Evolutionary conservation across 2,329 filamentous ascomycete genomes (phyloP).

Genomic region (Niveomyces coronatus): DNA sequence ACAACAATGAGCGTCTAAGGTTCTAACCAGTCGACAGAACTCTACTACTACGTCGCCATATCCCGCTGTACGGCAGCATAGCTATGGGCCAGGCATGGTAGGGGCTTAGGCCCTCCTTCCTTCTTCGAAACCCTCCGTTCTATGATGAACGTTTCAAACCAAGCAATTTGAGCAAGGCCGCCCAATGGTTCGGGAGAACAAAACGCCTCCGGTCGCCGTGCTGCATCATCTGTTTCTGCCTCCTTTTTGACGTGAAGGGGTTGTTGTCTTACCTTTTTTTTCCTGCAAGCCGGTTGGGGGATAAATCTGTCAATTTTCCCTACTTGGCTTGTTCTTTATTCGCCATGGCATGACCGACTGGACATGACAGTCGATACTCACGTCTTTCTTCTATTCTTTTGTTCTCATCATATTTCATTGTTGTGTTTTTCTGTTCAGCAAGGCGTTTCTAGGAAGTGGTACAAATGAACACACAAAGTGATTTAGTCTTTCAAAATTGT

Average conservation of each 20-base stretch:
- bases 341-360: too few species aligned
- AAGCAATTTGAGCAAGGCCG: too few species aligned
- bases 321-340: conserved; percentile 7
- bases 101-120: conserved; percentile 31
- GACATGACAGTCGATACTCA: too few species aligned
- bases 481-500: background rate
- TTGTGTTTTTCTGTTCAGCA: conserved; percentile 10
- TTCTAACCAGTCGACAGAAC: conserved; percentile 28
- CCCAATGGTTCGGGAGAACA: too few species aligned
- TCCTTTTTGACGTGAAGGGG: too few species aligned
- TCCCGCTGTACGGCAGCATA: conserved; percentile 36
- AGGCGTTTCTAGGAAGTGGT: background rate
- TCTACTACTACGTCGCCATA: conserved; percentile 33
- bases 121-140: background rate
- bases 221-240: conserved; percentile 5
- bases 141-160: background rate
- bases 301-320: conserved; percentile 10
- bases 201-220: too few species aligned
- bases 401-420: conserved; percentile 6
- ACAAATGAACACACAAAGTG: background rate
- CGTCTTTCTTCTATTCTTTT: conserved; percentile 4
- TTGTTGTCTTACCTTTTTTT: conserved; percentile 13
- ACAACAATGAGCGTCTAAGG: background rate
- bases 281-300: conserved; percentile 24
- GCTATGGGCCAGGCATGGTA: conserved; percentile 49